phyloP scores from a whole-genome alignment of 2,329 filamentous ascomycete genomes.

The Claviceps capensis region DNA sequence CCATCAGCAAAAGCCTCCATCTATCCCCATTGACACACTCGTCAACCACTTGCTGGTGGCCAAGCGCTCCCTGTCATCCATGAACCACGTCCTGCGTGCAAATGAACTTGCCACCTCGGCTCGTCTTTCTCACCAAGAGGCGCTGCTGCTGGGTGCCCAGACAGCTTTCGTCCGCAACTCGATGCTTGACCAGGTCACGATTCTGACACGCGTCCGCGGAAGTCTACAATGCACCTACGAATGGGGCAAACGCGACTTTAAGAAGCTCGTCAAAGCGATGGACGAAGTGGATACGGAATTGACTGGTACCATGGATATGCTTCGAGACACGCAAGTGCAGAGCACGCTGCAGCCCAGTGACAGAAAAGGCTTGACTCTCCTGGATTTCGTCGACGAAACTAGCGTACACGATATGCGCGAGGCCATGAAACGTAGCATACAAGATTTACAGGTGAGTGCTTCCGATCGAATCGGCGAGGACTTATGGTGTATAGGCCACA shows the following conservation, averaged over 20 bases:
- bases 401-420: constrained; percentile 53
- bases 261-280: constrained; percentile 46
- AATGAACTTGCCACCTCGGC: constrained; percentile 74
- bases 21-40: constrained; percentile 53
- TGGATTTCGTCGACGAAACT: constrained; percentile 65
- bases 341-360: constrained; percentile 44
- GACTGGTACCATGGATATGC: constrained; percentile 49
- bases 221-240: constrained; percentile 43
- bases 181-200: constrained; percentile 40
- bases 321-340: constrained; percentile 52
- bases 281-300: constrained; percentile 54
- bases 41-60: constrained; percentile 75
- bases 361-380: constrained; percentile 47
- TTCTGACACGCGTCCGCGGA: constrained; percentile 37
- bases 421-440: constrained; percentile 56
- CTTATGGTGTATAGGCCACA: not conserved
- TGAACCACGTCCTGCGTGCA: constrained; percentile 69
- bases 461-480: not conserved
- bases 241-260: constrained; percentile 44
- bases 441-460: constrained; percentile 48
- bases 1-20: constrained; percentile 7
- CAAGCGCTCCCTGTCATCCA: constrained; percentile 76
- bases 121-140: constrained; percentile 63
- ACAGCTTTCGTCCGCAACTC: constrained; percentile 53
- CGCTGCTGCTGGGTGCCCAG: constrained; percentile 57